Evolutionary conservation across 2,329 filamentous ascomycete species (phyloP).

Genomic region (Phoma sp.): DNA sequence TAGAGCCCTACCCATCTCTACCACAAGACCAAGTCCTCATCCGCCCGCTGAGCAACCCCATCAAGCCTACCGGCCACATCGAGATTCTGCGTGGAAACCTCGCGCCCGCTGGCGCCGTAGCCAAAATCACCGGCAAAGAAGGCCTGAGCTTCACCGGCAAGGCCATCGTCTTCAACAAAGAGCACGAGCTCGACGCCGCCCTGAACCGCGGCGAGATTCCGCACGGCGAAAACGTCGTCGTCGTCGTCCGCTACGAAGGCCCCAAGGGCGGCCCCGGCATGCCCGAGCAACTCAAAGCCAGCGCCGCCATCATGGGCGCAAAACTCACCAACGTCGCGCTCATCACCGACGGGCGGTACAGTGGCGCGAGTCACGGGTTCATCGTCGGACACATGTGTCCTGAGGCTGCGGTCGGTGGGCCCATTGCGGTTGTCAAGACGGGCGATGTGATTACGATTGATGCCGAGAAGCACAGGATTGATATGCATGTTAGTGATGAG

Average conservation of each 20-base stretch:
- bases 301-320: slow-evolving; percentile 91
- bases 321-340: slow-evolving; percentile 86
- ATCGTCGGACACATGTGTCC: slow-evolving; percentile 94
- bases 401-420: slow-evolving; percentile 87
- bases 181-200: slow-evolving; percentile 77
- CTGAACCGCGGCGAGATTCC: slow-evolving; percentile 75
- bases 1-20: slow-evolving; percentile 77
- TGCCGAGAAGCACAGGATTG: slow-evolving; percentile 75
- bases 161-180: slow-evolving; percentile 86
- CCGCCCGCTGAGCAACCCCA: slow-evolving; percentile 78
- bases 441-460: slow-evolving; percentile 89
- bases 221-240: slow-evolving; percentile 80
- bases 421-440: slow-evolving; percentile 81
- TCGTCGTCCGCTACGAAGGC: slow-evolving; percentile 92
- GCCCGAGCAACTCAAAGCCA: slow-evolving; percentile 92
- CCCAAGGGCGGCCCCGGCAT: slow-evolving; percentile 94
- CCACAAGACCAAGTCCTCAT: slow-evolving; percentile 85
- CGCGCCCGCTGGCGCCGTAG: slow-evolving; percentile 86
- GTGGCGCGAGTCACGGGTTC: slow-evolving; percentile 87
- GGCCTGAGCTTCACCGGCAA: slow-evolving; percentile 81
- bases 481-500: slow-evolving; percentile 75
- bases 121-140: slow-evolving; percentile 97
- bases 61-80: slow-evolving; percentile 86
- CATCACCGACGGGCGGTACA: slow-evolving; percentile 91
- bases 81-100: slow-evolving; percentile 89